phyloP scores from a whole-genome alignment of 106 monocot species.

The Dioscorea zingiberensis region DNA sequence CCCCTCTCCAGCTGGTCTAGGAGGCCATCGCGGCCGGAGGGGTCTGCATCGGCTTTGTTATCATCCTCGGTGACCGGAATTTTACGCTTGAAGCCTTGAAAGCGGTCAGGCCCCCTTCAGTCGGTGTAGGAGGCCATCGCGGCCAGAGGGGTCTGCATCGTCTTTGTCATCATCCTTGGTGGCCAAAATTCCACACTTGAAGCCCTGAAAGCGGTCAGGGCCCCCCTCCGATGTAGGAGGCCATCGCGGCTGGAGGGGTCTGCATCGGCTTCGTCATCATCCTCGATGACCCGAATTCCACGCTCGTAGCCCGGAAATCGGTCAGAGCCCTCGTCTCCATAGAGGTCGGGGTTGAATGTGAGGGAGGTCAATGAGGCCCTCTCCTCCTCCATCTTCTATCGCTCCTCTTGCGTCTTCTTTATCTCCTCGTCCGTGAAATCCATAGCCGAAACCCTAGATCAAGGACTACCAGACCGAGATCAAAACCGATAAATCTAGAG shows the following conservation, averaged over 20 bases:
- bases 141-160: too few species aligned
- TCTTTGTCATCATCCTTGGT: too few species aligned
- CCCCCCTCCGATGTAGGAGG: constrained; percentile 77
- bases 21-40: too few species aligned
- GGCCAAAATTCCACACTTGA: too few species aligned
- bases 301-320: constrained; percentile 74
- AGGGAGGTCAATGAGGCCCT: constrained; percentile 58
- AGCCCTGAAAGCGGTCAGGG: too few species aligned
- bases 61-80: too few species aligned
- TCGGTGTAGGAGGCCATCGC: constrained; percentile 78
- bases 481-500: neutral
- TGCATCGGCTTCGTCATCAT: constrained; percentile 58
- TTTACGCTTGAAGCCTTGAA: too few species aligned
- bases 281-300: constrained; percentile 74
- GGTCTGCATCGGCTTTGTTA: too few species aligned
- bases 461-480: neutral
- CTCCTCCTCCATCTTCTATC: constrained; percentile 77
- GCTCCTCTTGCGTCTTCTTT: constrained; percentile 71
- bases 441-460: constrained; percentile 14
- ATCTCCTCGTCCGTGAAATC: constrained; percentile 59
- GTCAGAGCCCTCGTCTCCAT: constrained; percentile 48
- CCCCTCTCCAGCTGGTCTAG: constrained; percentile 53
- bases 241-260: constrained; percentile 30
- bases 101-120: too few species aligned
- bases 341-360: constrained; percentile 82